Percentiles rank a stretch among this genome's conserved stretches.
Conservation (phyloP, 2,329 filamentous ascomycete genomes). For the Ascochyta clinopodiicola region DNA sequence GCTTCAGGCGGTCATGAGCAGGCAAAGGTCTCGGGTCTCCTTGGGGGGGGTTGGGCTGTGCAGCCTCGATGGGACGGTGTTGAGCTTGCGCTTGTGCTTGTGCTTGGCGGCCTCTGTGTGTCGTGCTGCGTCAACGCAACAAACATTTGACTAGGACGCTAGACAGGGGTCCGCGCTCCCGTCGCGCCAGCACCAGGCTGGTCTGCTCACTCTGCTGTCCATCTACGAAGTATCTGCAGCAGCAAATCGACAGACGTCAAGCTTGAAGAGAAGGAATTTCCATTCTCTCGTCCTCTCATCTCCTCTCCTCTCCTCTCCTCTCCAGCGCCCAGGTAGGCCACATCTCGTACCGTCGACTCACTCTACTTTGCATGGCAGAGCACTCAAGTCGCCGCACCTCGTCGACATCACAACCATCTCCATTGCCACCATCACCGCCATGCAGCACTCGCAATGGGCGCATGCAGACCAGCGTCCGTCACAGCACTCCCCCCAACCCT, state of each 20-base stretch:
- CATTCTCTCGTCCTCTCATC: no score
- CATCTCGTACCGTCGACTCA: background rate
- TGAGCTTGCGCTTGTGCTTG: background rate
- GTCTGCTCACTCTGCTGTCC: no score
- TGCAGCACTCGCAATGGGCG: constrained; percentile 30
- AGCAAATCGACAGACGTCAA: background rate
- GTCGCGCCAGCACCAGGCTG: no score
- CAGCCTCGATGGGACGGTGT: background rate
- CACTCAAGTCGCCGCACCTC: constrained; percentile 8
- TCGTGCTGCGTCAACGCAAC: background rate
- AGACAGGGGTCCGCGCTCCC: constrained; percentile 1
- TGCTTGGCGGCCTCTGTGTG: constrained; percentile 1
- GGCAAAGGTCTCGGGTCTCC: no score
- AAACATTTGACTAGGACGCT: constrained; percentile 13
- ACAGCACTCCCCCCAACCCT: constrained; percentile 1
- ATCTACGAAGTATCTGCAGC: no score
- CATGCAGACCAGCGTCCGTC: constrained; percentile 4
- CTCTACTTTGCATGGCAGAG: background rate
- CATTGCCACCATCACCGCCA: constrained; percentile 3
- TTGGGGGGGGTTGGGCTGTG: background rate
- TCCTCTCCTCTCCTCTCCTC: no score
- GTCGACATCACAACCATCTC: constrained; percentile 2
- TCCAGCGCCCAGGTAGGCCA: background rate
- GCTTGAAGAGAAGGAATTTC: no score
- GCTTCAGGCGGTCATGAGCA: constrained; percentile 8